A percentile compares a stretch with the other conserved stretches of the same genome.
Conservation (phyloP, 1,284 basidiomycete species). For the Exobasidium cylindrosporum region DNA sequence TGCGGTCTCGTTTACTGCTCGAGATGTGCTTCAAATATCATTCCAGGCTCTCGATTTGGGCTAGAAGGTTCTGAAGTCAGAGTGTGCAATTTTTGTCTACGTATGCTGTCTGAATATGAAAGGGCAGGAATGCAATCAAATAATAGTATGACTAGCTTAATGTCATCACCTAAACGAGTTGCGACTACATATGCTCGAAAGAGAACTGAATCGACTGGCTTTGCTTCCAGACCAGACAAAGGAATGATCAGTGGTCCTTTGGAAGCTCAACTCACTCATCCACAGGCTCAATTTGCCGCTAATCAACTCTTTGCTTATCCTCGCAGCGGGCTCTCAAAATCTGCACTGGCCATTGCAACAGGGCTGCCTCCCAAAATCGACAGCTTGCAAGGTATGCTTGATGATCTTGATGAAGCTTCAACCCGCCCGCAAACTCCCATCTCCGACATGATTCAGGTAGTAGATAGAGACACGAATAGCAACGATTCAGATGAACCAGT, state of each 20-base stretch:
- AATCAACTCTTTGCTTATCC: constrained; percentile 21
- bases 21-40: constrained; percentile 87
- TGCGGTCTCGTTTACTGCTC: constrained; percentile 55
- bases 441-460: neutral
- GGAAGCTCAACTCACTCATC: constrained; percentile 46
- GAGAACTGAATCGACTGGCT: constrained; percentile 4
- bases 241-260: constrained; percentile 52
- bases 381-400: constrained; percentile 10
- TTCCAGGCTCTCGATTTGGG: constrained; percentile 81
- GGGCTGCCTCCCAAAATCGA: neutral
- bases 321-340: neutral
- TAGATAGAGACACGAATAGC: neutral
- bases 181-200: constrained; percentile 8
- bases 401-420: neutral
- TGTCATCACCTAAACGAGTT: neutral
- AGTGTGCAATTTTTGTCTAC: constrained; percentile 89
- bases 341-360: neutral
- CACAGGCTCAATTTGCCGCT: constrained; percentile 46
- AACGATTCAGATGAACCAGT: constrained; percentile 19
- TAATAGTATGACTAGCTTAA: neutral
- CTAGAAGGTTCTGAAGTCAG: constrained; percentile 65
- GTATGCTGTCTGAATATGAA: constrained; percentile 73
- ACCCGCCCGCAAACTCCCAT: constrained; percentile 4
- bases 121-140: constrained; percentile 10
- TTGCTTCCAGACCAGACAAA: constrained; percentile 5